Evolutionary conservation across 441 rosid species (phyloP), one percentile per base, ranked within the genome.

Genomic region (Metrosideros polymorpha): DNA sequence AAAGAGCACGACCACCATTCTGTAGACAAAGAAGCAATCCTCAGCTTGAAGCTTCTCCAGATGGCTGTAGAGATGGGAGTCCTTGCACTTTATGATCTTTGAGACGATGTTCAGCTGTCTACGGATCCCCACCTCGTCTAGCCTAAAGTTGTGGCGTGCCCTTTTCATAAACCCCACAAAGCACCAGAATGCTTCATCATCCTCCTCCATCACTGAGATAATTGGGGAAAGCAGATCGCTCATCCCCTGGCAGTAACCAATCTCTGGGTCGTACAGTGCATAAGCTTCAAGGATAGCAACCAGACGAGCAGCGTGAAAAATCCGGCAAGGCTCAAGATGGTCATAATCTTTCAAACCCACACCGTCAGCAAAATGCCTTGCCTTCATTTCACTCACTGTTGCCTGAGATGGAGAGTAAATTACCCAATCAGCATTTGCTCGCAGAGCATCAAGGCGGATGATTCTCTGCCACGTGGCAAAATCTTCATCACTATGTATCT

Each of bases 161-260:
- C 96, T 97, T 91, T 89, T 96, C 99, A 97, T 97, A 89, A 93
- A 96, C 84, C 98, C 98, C 47, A 94, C 99, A 89, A 95, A 97
- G 87, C 99, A 96, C 99, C 99, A 97, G 92, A 97, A 97, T 50
- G 99, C 99, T 84, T 96, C 98, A 12, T 95, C 93, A 87, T 97
- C 99, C 79, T 96, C 96, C 3, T 94, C 77, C 83, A 97, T 93
- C 85, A 96, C 94, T 53, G 98, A 86, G 59, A 96, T 86, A 82
- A 97, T 93, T 0, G 99, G 99, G 77, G 99, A 93, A 66, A 97
- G 93, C 32, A 96, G 92, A 90, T 97, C 99, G 22, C 98, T 95
- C 99, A 97, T 97, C 53, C 99, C 99, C 89, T 97, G 99, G 86
- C 99, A 95, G 87, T 97, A 96, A 51, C 99, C 99, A 89, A 94